A percentile compares a stretch with the other conserved stretches of the same genome.
phyloP scores from a whole-genome alignment of 2,329 filamentous ascomycete genomes.

The Cladosporium halotolerans region DNA sequence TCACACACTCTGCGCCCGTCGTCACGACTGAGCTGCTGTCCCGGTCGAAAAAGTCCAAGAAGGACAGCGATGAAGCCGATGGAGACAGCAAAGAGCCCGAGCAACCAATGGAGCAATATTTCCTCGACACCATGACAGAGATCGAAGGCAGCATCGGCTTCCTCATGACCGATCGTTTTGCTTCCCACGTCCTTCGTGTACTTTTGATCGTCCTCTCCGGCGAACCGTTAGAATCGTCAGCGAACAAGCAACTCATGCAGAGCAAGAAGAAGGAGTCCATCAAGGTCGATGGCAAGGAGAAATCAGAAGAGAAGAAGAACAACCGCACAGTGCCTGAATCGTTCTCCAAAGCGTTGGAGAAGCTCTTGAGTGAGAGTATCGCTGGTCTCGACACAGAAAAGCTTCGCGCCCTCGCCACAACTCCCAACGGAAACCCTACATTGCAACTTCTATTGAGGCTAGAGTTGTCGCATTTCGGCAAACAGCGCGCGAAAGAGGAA shows the following conservation, averaged over 20 bases:
- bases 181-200: slow-evolving; percentile 83
- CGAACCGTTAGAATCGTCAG: slow-evolving; percentile 64
- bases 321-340: slow-evolving; percentile 63
- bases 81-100: slow-evolving; percentile 42
- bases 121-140: slow-evolving; percentile 77
- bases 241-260: slow-evolving; percentile 68
- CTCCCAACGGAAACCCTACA: slow-evolving; percentile 85
- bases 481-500: slow-evolving; percentile 58
- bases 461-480: slow-evolving; percentile 69
- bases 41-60: slow-evolving; percentile 19
- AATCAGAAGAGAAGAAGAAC: slow-evolving; percentile 30
- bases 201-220: slow-evolving; percentile 81
- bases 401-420: slow-evolving; percentile 75
- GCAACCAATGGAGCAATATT: slow-evolving; percentile 74
- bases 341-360: slow-evolving; percentile 70
- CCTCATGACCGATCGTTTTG: slow-evolving; percentile 80
- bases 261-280: slow-evolving; percentile 91
- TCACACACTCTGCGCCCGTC: slow-evolving; percentile 71
- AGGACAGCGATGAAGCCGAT: slow-evolving; percentile 14
- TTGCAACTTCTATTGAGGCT: slow-evolving; percentile 86
- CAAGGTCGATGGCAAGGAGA: slow-evolving; percentile 50
- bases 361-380: slow-evolving; percentile 73
- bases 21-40: slow-evolving; percentile 64
- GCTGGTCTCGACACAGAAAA: slow-evolving; percentile 70
- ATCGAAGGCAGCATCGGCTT: slow-evolving; percentile 78